Evolutionary conservation across 441 rosid species (phyloP), one percentile per base, ranked within the genome.

Genomic region (Pelargonium myrrhifolium): DNA sequence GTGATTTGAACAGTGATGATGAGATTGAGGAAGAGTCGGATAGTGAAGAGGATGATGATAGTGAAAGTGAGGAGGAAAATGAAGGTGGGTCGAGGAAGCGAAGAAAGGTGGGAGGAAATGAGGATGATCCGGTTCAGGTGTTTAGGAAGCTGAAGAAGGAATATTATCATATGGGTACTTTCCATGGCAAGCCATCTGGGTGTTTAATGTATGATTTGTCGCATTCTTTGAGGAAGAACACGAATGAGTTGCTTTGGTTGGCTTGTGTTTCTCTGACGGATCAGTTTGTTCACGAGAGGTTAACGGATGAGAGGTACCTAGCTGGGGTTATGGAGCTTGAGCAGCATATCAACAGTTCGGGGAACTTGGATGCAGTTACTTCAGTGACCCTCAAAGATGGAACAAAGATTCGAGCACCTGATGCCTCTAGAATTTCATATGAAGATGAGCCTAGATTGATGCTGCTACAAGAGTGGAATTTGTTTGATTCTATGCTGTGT

Each of bases 321-420:
- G 95, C 87, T 67, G 93, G 95, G 31, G 95, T 91, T 40, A 93
- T 89, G 96, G 99, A 89, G 87, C 96, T 93, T 67, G 97, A 93
- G 79, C 95, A 93, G 74, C 96, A 91, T 58, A 88, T 93, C 69
- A 89, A 87, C 66, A 85, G 93, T 76, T 83, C 87, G 0, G 96
- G 97, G 53, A 93, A 91, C 73, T 78, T 89, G 65, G 93, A 91
- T 65, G 89, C 86, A 65, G 85, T 89, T 65, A 84, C 89, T 72
- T 80, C 81, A 2, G 92, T 91, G 64, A 89, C 96, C 64, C 83
- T 91, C 58, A 91, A 89, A 81, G 96, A 88, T 31, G 97, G 99
- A 37, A 91, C 96, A 10, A 87, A 86, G 80, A 81, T 93, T 55
- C 82, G 89, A 71, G 97, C 96, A 12, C 96, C 96, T 0, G 96